Evolutionary conservation across 805 yeast species (phyloP).

Genomic region (Groenewaldozyma salmanticensis): DNA sequence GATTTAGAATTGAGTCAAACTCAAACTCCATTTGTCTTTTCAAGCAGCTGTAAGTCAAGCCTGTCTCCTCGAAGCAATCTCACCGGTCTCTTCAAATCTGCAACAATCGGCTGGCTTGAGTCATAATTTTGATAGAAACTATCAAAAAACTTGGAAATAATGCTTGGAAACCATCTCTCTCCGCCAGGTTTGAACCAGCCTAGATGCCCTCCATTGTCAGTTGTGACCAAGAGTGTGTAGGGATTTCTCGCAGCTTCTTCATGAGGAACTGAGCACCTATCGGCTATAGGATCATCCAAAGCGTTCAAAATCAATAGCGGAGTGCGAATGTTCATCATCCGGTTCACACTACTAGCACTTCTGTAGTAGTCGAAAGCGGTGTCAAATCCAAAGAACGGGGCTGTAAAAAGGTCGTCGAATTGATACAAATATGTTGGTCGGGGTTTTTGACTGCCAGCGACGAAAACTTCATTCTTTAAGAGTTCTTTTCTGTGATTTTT

Average conservation of each 20-base stretch:
- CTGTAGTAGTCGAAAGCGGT: constrained; percentile 58
- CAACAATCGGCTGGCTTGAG: constrained; percentile 8
- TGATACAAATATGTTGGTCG: constrained; percentile 31
- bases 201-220: constrained; percentile 70
- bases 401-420: constrained; percentile 60
- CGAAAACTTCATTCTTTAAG: constrained; percentile 22
- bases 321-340: constrained; percentile 43
- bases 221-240: constrained; percentile 44
- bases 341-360: constrained; percentile 46
- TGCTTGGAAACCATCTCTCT: constrained; percentile 56
- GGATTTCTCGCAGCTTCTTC: constrained; percentile 48
- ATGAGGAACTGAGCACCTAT: constrained; percentile 42
- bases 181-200: constrained; percentile 63
- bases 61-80: constrained; percentile 15
- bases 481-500: constrained; percentile 33
- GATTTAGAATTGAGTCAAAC: too few relatives aligned
- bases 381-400: constrained; percentile 54
- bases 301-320: constrained; percentile 61
- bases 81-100: constrained; percentile 9
- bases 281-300: constrained; percentile 66
- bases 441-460: constrained; percentile 22
- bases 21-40: too few relatives aligned
- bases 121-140: constrained; percentile 27
- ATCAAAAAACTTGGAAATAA: constrained; percentile 36
- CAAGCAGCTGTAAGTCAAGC: too few relatives aligned